These are phyloP conservation scores for Anethum foeniculum DNA, from an alignment of 140 eudicot genomes.

Conservation along the genomic window DNA sequence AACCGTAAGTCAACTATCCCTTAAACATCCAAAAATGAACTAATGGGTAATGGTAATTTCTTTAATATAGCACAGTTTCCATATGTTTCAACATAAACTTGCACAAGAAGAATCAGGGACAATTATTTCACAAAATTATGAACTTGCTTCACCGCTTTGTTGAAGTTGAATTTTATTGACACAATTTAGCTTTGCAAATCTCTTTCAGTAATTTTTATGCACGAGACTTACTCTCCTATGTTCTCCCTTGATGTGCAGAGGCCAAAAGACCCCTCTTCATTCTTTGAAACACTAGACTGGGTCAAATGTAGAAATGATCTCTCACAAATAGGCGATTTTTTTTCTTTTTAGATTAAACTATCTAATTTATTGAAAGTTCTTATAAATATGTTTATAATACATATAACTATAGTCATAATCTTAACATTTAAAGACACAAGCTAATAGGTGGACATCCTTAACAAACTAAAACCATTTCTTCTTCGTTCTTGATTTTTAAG, in stretches of 20 bases:
- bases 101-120: neutral
- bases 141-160: neutral
- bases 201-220: neutral
- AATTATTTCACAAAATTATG: too few relatives aligned
- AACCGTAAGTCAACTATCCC: neutral
- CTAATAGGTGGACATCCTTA: neutral
- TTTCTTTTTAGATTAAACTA: neutral
- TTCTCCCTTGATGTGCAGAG: too few relatives aligned
- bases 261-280: too few relatives aligned
- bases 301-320: neutral
- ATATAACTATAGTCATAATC: neutral
- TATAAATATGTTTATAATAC: neutral
- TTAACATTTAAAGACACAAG: neutral
- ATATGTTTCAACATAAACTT: too few relatives aligned
- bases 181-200: neutral
- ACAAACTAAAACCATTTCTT: neutral
- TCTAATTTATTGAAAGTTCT: neutral
- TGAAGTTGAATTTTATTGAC: neutral
- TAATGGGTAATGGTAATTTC: too few relatives aligned
- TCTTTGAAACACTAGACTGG: neutral
- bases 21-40: neutral
- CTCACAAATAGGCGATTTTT: neutral
- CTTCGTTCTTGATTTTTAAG: neutral
- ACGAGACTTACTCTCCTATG: neutral
- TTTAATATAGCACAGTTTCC: too few relatives aligned